Base-by-base conservation (phyloP, 108 stramenopile genomes). In the Cyclotella cryptica region DNA sequence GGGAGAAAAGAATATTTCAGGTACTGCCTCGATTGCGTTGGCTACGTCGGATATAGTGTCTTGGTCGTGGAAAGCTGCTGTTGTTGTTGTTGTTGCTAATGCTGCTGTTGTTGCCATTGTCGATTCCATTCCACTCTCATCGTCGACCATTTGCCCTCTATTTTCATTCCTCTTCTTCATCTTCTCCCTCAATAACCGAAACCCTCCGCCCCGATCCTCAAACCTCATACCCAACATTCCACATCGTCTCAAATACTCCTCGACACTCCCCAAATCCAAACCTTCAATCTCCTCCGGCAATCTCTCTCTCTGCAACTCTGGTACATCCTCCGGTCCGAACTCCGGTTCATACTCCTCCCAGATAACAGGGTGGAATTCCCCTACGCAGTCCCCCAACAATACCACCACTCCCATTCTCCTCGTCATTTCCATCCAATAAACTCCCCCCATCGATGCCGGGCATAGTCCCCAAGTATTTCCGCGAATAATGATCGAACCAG, bases 1-100 rank as follows among this genome's bases (percentile, higher is more conserved):
- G 22, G 74, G 71, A 8, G 71, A 74, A 39, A 85, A 93, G 79
- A 95, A 95, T 27, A 87, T 53, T 52, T 80, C 79, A 8, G 92
- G 92, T 19, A 92, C 88, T 13, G 84, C 85, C 17, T 79, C 71
- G 9, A 66, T 71, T 4, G 71, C 72, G 62, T 81, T 43, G 26
- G 76, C 71, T 44, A 74, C 62, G 14, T 64, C 67, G 15, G 59
- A 54, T 5, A 53, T 47, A 6, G 59, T 46, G 8, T 66, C 44
- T 44, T 49, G 18, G 45, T 41, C 59, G n/a, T 18, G 42, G 5
- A 59, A 18, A 22, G 42, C 29, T 29, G 19, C 8, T 12, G n/a
- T 27, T 44, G 43, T n/a, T n/a, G n/a, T 59, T 62, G 3, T 76
- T 53, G 15, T 40, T 54, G 60, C 72, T 28, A 49, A 43, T 35